A percentile compares a stretch with the other conserved stretches of the same genome.
These are phyloP conservation scores for Millerozyma miso DNA, from an alignment of 805 yeast species.

Conservation along the genomic window DNA sequence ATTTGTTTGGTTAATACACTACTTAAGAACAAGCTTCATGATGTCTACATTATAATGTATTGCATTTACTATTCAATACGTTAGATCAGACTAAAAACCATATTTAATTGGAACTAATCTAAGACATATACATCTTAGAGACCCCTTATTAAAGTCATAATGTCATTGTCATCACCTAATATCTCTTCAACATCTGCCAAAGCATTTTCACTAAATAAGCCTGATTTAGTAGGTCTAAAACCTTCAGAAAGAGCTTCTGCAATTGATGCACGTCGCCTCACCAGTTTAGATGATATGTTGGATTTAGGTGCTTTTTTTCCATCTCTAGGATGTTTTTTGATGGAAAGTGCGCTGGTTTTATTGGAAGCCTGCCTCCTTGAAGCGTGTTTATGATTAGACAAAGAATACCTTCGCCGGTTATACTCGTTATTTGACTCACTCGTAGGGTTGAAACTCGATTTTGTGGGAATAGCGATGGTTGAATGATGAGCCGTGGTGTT, in stretches of 20 bases:
- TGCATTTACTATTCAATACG: neutral
- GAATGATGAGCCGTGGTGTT: slow-evolving; percentile 21
- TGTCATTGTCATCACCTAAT: slow-evolving; percentile 48
- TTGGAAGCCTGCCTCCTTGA: slow-evolving; percentile 8
- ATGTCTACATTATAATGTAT: neutral
- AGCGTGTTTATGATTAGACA: slow-evolving; percentile 9
- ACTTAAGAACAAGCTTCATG: too few species aligned
- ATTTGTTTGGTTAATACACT: neutral
- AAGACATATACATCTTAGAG: slow-evolving; percentile 12
- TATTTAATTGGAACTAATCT: too few species aligned
- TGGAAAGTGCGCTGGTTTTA: neutral
- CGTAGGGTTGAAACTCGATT: slow-evolving; percentile 22
- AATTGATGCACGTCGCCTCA: slow-evolving; percentile 59
- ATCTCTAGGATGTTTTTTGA: slow-evolving; percentile 1
- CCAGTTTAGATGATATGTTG: slow-evolving; percentile 25
- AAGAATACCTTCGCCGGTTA: slow-evolving; percentile 21
- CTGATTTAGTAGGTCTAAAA: slow-evolving; percentile 67
- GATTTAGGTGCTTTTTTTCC: slow-evolving; percentile 3
- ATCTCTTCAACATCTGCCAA: slow-evolving; percentile 71
- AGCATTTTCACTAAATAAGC: slow-evolving; percentile 71
- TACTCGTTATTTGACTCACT: slow-evolving; percentile 24
- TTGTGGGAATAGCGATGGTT: slow-evolving; percentile 13
- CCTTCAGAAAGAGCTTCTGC: slow-evolving; percentile 78
- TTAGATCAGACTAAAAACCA: too few species aligned
- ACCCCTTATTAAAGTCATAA: slow-evolving; percentile 39